Evolutionary conservation across 805 yeast species (phyloP), one percentile per base, ranked within the genome.

Genomic region (Metschnikowia gelsemii): DNA sequence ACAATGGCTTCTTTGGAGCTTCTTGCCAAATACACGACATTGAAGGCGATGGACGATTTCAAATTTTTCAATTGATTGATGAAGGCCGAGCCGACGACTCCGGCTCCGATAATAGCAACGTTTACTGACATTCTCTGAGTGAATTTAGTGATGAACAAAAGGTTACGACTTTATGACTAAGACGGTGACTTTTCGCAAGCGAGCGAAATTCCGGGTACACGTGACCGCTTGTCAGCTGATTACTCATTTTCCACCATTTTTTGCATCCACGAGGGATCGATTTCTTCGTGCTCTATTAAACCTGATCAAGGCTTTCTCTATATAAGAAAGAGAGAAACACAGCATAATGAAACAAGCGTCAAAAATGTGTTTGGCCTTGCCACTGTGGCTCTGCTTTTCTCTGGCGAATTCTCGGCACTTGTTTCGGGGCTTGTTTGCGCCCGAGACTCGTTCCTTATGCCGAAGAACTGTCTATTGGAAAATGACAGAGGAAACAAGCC

Each of bases 81-180:
- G 70, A 89, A 88, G 38, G 96, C 87, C 19, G 93, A 76, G 46
- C 99, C 99, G 47, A 93, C 98, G 38, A 91, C 93, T 57, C 99
- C 99, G 40, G 97, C 82, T 40, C 89, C 88, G 46, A 64, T 68
- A 38, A 70, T 69, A 31, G 75, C 75, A 30, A 70, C 64, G 50
- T 70, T 68, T 28, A 70, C 73, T 30, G 73, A 64, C 56, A 54
- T 64, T 32, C 3, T 32, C n/a, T 31, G 16, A 16, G 16, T 6
- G 22, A 16, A 25, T 17, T 24, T 18, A 16, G 8, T 12, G 14
- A 24, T n/a, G n/a, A n/a, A n/a, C n/a, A n/a, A n/a, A n/a, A n/a
- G n/a, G n/a, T n/a, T n/a, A n/a, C n/a, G n/a, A n/a, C n/a, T n/a
- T n/a, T 21, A 29, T 36, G 40, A 36, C 34, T 36, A 35, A 26